These are phyloP conservation scores for Macrophomina pseudophaseolina DNA, from an alignment of 2,329 filamentous ascomycete genomes.

Conservation along the genomic window DNA sequence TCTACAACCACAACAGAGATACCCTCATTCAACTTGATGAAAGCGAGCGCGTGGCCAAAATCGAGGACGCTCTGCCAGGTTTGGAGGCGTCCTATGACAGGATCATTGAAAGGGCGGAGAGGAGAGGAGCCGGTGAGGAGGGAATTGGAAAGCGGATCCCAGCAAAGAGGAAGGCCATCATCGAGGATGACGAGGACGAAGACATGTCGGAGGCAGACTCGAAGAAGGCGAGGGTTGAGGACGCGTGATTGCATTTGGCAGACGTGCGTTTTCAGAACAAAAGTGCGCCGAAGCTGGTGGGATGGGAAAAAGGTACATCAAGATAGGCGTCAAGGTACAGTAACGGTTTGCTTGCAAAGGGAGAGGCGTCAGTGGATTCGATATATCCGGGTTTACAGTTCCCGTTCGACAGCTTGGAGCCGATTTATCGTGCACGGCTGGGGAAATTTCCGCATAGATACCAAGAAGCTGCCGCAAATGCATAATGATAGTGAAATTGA, in stretches of 20 bases:
- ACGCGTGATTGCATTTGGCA: background rate
- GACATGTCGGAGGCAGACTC: slow-evolving; percentile 36
- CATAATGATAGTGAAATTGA: too few species aligned
- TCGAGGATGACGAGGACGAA: slow-evolving; percentile 47
- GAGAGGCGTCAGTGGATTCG: slow-evolving; percentile 6
- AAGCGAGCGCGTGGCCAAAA: slow-evolving; percentile 71
- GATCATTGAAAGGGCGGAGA: slow-evolving; percentile 59
- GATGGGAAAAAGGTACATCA: background rate
- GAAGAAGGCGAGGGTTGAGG: slow-evolving; percentile 18
- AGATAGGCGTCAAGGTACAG: slow-evolving; percentile 10
- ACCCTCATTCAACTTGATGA: slow-evolving; percentile 71
- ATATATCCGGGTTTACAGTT: background rate
- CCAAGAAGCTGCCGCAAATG: background rate
- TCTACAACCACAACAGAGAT: slow-evolving; percentile 78
- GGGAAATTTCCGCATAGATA: slow-evolving; percentile 5
- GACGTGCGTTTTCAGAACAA: background rate
- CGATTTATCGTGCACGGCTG: background rate
- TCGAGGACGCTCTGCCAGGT: slow-evolving; percentile 70
- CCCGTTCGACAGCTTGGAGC: background rate
- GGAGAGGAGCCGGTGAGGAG: slow-evolving; percentile 34
- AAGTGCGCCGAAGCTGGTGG: background rate
- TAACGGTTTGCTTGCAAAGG: slow-evolving; percentile 5
- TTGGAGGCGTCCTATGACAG: slow-evolving; percentile 77
- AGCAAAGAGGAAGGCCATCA: slow-evolving; percentile 41
- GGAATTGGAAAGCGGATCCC: slow-evolving; percentile 31